Percentiles rank a stretch among this genome's conserved stretches.
Evolutionary conservation across 257 asterid genomes (phyloP).

Genomic region (Plantago ovata): DNA sequence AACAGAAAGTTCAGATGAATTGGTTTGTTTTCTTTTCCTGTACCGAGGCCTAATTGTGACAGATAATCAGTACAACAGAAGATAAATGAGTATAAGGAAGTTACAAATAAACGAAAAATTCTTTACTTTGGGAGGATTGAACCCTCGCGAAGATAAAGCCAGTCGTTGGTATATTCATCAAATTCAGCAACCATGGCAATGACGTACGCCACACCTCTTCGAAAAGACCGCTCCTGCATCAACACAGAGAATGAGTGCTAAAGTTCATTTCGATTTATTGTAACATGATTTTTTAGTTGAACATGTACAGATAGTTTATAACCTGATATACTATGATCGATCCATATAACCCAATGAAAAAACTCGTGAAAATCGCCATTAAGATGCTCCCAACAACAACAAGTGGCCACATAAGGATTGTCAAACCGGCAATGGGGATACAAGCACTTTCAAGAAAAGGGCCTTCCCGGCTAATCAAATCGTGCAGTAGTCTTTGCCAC

Average conservation of each 20-base stretch:
- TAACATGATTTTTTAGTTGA: not conserved
- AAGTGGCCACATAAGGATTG: conserved; percentile 93
- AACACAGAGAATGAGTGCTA: not conserved
- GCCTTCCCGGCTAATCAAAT: conserved; percentile 89
- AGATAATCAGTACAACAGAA: conserved; percentile 18
- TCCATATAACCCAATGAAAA: conserved; percentile 82
- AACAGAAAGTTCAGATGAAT: conserved; percentile 48
- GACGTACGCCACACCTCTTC: conserved; percentile 71
- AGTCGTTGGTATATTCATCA: conserved; percentile 93
- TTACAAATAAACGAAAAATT: not conserved
- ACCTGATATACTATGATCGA: conserved; percentile 90
- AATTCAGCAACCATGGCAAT: conserved; percentile 94
- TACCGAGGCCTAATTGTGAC: conserved; percentile 69
- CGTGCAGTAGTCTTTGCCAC: conserved; percentile 84
- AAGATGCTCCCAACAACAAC: conserved; percentile 75
- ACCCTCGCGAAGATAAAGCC: conserved; percentile 95
- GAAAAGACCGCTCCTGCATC: conserved; percentile 78
- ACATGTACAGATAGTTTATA: conserved; percentile 6
- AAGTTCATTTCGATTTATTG: not conserved
- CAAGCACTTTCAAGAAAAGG: conserved; percentile 93
- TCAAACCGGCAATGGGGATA: conserved; percentile 87
- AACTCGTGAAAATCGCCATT: conserved; percentile 65
- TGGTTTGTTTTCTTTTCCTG: conserved; percentile 46
- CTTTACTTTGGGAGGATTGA: conserved; percentile 85
- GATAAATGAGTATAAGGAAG: conserved; percentile 1